Evolutionary conservation across 179 eudicot genomes (phyloP), one percentile per base, ranked within the genome.

Genomic region (Vitellaria paradoxa): DNA sequence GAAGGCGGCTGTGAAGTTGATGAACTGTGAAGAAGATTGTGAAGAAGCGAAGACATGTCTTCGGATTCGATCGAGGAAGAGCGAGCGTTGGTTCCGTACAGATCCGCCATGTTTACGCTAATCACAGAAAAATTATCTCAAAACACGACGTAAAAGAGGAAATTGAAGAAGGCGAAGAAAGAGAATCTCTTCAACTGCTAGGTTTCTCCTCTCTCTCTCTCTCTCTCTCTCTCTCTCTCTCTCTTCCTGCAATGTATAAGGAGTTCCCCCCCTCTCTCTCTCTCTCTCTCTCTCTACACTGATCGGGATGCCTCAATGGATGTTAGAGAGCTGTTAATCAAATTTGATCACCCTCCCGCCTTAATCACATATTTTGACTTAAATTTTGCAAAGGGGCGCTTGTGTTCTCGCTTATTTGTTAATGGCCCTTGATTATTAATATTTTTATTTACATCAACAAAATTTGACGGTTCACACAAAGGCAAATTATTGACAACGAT

Each of bases 31-130:
- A 86, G 82, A 24, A 87, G 76, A 77, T 80, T 85, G 64, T 83
- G 88, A 8, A 87, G 85, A 66, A 85, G 76, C 53, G 88, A 85
- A 23, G 85, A 77, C 84, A 87, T 83, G 11, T 87, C 90, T 26
- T 87, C 90, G 3, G 90, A 81, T 74, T 85, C 90, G 50, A 65
- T 70, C 30, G 76, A 46, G 20, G 81, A 65, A 55, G 65, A 61
- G 53, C 20, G 62, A 45, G 68, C 57, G 57, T 70, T 81, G 77
- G 77, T 81, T 70, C 83, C 85, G 77, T 83, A 81, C 73, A 83
- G 85, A 81, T 85, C 83, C 78, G 86, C 80, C 87, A 85, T 85
- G 24, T 74, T 23, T 30, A 42, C 15, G 26, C n/a, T 76, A 46
- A 56, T 23, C 59, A 62, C 20, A 2, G n/a, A 17, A 42, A 24